Percentiles rank a stretch among this genome's conserved stretches.
Evolutionary conservation across 495 filamentous ascomycete genomes (phyloP).

Genomic region (Neurospora cerealis): DNA sequence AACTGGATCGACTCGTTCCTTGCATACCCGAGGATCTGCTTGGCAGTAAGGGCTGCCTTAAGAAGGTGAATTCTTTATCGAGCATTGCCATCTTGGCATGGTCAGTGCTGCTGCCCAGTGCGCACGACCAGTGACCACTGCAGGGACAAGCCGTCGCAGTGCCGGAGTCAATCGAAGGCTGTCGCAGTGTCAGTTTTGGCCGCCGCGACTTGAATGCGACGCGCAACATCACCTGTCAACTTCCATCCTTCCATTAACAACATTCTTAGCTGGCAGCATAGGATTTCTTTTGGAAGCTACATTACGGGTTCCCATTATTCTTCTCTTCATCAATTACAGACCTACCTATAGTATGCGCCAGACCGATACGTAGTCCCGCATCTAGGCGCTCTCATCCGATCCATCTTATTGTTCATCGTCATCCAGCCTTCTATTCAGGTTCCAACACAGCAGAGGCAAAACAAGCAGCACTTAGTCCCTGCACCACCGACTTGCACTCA

Average conservation of each 20-base stretch:
- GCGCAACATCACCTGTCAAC: not conserved
- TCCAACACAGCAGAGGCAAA: not conserved
- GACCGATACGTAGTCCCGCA: not conserved
- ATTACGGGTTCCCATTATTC: not conserved
- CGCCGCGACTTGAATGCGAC: not conserved
- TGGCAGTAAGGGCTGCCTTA: not conserved
- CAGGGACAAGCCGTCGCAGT: not conserved
- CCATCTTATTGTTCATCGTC: not conserved
- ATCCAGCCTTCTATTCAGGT: not conserved
- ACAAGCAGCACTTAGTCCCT: not conserved
- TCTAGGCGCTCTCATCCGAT: not conserved
- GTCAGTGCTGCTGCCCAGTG: not conserved
- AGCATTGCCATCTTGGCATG: not conserved
- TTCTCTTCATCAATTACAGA: not conserved
- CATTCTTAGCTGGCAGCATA: not conserved
- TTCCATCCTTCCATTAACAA: not conserved
- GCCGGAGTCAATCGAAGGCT: not conserved
- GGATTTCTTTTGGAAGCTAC: not conserved
- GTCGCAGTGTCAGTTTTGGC: not conserved
- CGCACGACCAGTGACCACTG: not conserved
- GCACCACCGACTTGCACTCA: not conserved
- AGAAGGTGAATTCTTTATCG: not conserved
- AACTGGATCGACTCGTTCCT: not conserved
- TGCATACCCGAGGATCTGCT: not conserved
- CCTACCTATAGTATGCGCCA: not conserved